A percentile compares a stretch with the other conserved stretches of the same genome.
Conservation (phyloP, 768 basidiomycete species). For the Sistotremastrum suecicum region DNA sequence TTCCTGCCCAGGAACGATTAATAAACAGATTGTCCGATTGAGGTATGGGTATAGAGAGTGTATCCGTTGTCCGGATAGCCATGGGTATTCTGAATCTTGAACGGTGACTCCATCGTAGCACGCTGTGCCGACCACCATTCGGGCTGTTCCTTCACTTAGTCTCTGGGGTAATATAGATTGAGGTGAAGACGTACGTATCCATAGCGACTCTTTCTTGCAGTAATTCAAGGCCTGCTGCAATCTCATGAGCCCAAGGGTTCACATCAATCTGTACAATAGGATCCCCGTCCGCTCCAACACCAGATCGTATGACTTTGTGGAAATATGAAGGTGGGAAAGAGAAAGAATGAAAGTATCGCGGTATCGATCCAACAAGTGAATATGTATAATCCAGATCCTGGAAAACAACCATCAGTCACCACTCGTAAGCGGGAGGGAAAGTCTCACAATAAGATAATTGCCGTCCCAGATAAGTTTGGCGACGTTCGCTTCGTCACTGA, state of each 20-base stretch:
- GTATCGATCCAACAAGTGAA: constrained; percentile 60
- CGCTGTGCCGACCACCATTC: constrained; percentile 64
- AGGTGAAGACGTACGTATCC: constrained; percentile 52
- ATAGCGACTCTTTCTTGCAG: constrained; percentile 65
- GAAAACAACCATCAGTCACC: constrained; percentile 3
- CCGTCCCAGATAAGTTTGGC: constrained; percentile 84
- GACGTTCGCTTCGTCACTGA: constrained; percentile 73
- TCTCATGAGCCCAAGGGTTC: constrained; percentile 65
- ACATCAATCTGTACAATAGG: constrained; percentile 60
- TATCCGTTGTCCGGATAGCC: constrained; percentile 12
- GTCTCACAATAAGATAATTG: constrained; percentile 68
- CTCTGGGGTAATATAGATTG: not conserved
- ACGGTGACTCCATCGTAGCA: constrained; percentile 76
- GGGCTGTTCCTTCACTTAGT: constrained; percentile 30
- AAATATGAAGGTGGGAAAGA: constrained; percentile 84
- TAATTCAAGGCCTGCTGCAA: constrained; percentile 58
- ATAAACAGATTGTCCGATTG: constrained; percentile 40
- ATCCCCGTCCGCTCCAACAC: constrained; percentile 12
- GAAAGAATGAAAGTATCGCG: constrained; percentile 64
- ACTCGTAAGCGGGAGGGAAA: constrained; percentile 5
- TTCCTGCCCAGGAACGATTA: constrained; percentile 75
- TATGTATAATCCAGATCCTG: constrained; percentile 82
- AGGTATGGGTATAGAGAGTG: constrained; percentile 32
- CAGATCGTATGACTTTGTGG: constrained; percentile 65
- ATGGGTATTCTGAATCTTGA: constrained; percentile 51